Conservation (phyloP, 768 basidiomycete genomes). For the Pleurotus citrinopileatus region DNA sequence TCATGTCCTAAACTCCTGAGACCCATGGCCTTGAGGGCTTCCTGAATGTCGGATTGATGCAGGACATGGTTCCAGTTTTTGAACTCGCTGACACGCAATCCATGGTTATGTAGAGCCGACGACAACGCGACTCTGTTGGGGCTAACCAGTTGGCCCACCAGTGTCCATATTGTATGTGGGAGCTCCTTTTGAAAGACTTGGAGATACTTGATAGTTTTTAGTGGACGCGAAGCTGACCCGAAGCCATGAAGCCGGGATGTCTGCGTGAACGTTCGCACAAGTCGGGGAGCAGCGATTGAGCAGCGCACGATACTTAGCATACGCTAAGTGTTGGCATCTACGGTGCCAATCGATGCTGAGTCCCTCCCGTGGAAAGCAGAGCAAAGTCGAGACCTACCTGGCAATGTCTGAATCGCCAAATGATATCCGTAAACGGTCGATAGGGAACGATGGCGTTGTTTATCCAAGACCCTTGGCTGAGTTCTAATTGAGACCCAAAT, state of each 20-base stretch:
- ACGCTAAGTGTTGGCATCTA: slow-evolving; percentile 10
- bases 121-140: slow-evolving; percentile 23
- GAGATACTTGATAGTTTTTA: slow-evolving; percentile 22
- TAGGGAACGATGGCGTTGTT: not conserved
- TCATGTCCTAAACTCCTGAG: not conserved
- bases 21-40: slow-evolving; percentile 23
- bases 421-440: not conserved
- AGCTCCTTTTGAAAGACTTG: slow-evolving; percentile 31
- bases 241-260: not conserved
- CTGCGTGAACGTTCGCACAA: not conserved
- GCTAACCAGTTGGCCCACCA: slow-evolving; percentile 32
- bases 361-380: not conserved
- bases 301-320: slow-evolving; percentile 4
- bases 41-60: slow-evolving; percentile 28
- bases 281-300: not conserved
- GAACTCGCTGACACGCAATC: slow-evolving; percentile 35
- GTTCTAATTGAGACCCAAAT: not conserved
- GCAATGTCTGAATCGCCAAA: not conserved
- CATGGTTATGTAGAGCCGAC: slow-evolving; percentile 27
- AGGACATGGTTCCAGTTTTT: slow-evolving; percentile 35
- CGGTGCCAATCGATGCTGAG: no score
- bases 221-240: slow-evolving; percentile 1
- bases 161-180: slow-evolving; percentile 38
- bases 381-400: not conserved
- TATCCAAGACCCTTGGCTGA: not conserved